Evolutionary conservation across 2,329 filamentous ascomycete species (phyloP).

Genomic region (Talaromyces islandicus): DNA sequence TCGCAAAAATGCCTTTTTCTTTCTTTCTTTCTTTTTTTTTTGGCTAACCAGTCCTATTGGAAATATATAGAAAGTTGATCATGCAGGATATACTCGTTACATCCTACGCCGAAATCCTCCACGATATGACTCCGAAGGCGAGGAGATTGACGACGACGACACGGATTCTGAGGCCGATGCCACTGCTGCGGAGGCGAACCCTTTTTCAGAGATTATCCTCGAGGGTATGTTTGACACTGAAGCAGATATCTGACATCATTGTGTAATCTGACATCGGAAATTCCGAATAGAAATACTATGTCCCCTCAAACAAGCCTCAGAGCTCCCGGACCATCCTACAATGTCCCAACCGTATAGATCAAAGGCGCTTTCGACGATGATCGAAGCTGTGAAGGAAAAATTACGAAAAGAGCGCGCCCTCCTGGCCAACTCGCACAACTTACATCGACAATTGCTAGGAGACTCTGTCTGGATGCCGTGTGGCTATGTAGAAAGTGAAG

Average conservation of each 20-base stretch:
- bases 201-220: constrained; percentile 53
- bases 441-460: constrained; percentile 54
- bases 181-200: constrained; percentile 54
- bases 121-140: constrained; percentile 59
- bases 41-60: not conserved
- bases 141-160: constrained; percentile 54
- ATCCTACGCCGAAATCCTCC: constrained; percentile 55
- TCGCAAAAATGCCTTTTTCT: not conserved
- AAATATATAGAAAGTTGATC: constrained; percentile 50
- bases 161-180: constrained; percentile 54
- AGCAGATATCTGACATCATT: not conserved
- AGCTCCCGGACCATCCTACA: constrained; percentile 54
- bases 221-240: constrained; percentile 42
- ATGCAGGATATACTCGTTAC: constrained; percentile 56
- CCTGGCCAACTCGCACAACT: constrained; percentile 52
- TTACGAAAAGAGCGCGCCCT: constrained; percentile 52
- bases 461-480: constrained; percentile 56
- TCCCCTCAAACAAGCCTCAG: constrained; percentile 57
- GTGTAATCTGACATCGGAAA: constrained; percentile 4
- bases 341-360: constrained; percentile 55
- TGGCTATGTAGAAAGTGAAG: constrained; percentile 45
- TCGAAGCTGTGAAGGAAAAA: constrained; percentile 50
- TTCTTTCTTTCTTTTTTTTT: too few relatives aligned
- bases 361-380: constrained; percentile 53
- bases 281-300: constrained; percentile 47